These are phyloP conservation scores for Phytophthora multivora DNA, from an alignment of 352 stramenopile species.

Conservation along the genomic window DNA sequence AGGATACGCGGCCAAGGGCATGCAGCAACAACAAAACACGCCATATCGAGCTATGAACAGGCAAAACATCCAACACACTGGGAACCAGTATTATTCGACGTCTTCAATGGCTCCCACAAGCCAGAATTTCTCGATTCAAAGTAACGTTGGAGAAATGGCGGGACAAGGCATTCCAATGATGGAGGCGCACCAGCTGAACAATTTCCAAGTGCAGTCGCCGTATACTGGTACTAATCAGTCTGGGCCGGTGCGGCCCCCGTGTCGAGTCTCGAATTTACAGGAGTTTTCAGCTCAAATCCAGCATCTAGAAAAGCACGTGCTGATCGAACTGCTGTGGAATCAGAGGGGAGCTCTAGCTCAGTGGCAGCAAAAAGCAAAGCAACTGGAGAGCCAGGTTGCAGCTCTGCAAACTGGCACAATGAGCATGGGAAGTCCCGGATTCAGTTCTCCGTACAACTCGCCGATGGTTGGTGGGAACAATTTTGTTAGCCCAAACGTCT, in stretches of 20 bases:
- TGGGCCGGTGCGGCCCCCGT: slow-evolving; percentile 35
- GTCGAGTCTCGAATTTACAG: slow-evolving; percentile 38
- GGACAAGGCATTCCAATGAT: slow-evolving; percentile 22
- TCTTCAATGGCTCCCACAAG: slow-evolving; percentile 19
- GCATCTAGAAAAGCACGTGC: slow-evolving; percentile 61
- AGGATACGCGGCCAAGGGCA: slow-evolving; percentile 7
- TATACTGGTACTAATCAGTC: slow-evolving; percentile 40
- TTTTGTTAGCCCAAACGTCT: slow-evolving; percentile 37
- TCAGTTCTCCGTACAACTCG: slow-evolving; percentile 44
- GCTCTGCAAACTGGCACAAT: slow-evolving; percentile 21
- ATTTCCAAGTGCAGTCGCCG: slow-evolving; percentile 26
- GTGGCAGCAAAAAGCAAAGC: slow-evolving; percentile 57
- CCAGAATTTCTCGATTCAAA: slow-evolving; percentile 26
- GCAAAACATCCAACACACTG: slow-evolving; percentile 19
- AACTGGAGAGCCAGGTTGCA: slow-evolving; percentile 59
- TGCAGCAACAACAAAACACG: slow-evolving; percentile 24
- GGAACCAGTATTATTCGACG: slow-evolving; percentile 21
- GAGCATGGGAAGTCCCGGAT: slow-evolving; percentile 20
- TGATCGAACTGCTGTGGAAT: slow-evolving; percentile 82
- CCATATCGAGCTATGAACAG: slow-evolving; percentile 17
- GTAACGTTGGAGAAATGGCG: slow-evolving; percentile 17
- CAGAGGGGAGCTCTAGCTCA: slow-evolving; percentile 65
- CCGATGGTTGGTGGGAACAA: slow-evolving; percentile 24
- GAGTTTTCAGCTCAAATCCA: slow-evolving; percentile 76
- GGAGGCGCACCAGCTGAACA: slow-evolving; percentile 27